Evolutionary conservation across 768 basidiomycete species (phyloP), one percentile per base, ranked within the genome.

Genomic region (Phanerochaete carnosa): DNA sequence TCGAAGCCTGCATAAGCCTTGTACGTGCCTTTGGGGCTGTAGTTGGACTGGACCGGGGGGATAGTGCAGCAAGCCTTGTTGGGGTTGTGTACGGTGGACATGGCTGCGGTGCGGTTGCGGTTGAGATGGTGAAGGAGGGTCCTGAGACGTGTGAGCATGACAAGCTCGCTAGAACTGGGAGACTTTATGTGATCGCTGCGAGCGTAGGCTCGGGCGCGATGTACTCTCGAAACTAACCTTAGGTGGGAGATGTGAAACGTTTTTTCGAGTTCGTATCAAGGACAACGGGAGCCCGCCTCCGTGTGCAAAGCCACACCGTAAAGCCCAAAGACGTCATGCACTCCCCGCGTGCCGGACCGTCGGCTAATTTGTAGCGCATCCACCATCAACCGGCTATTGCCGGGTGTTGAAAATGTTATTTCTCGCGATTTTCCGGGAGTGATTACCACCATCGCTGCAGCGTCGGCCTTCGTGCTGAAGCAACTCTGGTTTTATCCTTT

Each of bases 11-110:
- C 82, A 64, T 80, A 74, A 22, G 80, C 56, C 64, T 80, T 81
- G 70, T 70, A 80, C 1, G 69, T 61, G 37, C 84, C 85, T 68
- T 82, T 80, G 16, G 82, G 82, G 12, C 71, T 70, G 70, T 87
- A 85, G 60, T 80, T 76, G 8, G 79, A 80, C 58, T 77, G 70
- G 11, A 83, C 83, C 1, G 83, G 80, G 3, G 84, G 83, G 39
- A 85, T 80, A 15, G 76, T 74, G 76, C 83, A 84, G 74, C 84
- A 86, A 22, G 75, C 76, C 25, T 58, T 55, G 67, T 74, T 75
- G 50, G 66, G 62, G 66, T 74, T 73, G 70, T 75, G 71, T 3
- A 73, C 65, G 75, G 66, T 74, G 68, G 62, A 73, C 65, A 69
- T 71, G 45, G 56, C 71, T 73, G 77, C 55, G 37, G 37, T 37